Evolutionary conservation across 2,329 filamentous ascomycete genomes (phyloP), one percentile per base, ranked within the genome.

Genomic region (Trichoderma afroharzianum): DNA sequence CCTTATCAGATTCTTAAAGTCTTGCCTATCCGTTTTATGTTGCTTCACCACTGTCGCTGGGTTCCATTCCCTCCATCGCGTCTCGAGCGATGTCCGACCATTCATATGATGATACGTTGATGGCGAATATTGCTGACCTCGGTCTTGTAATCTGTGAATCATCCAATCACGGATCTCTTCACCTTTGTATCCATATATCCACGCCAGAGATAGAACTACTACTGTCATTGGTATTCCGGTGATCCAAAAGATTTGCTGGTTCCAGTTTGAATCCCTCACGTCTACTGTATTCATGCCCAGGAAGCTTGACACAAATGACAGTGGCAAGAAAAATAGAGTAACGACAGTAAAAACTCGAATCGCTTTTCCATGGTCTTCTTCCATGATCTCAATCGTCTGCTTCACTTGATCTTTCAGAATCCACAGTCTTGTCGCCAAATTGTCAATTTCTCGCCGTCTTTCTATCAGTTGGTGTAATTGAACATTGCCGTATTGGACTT

Each of bases 241-340:
- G 3, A 78, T 78, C 83, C 83, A 85, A 74, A 82, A 85, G 4
- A 80, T 75, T 76, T 79, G 80, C 73, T 84, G 81, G 12, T 75
- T 78, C 1, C 76, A 73, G 4, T 80, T 76, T 74, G 81, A 81
- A 69, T 85, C 79, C 26, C 82, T 78, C 6, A 84, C 77, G 73
- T 83, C 83, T 33, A 77, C 76, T 2, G 82, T 83, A 73, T 85
- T 85, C 81, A 85, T 85, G 24, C 83, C 83, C 72, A 85, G 79
- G 67, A 82, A 80, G 67, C 79, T 80, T 8, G 68, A 63, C 4
- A 70, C 68, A 9, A 70, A 70, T 26, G 57, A 63, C 8, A 70
- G 15, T 2, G 68, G 68, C 24, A 83, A 72, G 72, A 83, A 83
- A 36, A 83, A 76, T n/a, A 83, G 76, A 4, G 82, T 83, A n/a